Conservation (phyloP, 345 rosid genomes). For the Eucalyptus curtisii region DNA sequence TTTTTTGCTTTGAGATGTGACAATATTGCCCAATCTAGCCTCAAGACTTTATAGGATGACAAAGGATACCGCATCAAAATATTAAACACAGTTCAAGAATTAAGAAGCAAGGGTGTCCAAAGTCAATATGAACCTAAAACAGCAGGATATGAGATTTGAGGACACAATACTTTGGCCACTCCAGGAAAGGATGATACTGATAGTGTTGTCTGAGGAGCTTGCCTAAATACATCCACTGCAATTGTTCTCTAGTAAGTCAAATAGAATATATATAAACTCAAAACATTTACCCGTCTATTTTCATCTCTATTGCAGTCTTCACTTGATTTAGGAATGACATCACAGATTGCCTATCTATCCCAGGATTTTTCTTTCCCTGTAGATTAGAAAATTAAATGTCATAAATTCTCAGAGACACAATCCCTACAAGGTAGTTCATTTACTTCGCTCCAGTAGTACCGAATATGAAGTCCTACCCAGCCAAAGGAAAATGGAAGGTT, state of each 20-base stretch:
- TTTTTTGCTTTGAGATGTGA: background rate
- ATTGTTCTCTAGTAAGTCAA: background rate
- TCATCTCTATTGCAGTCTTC: slow-evolving; percentile 46
- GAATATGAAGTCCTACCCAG: slow-evolving; percentile 29
- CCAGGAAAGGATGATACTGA: background rate
- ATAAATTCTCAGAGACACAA: background rate
- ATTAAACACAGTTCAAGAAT: background rate
- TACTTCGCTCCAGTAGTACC: background rate
- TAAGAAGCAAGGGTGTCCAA: background rate
- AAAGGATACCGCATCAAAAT: background rate
- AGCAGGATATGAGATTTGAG: background rate
- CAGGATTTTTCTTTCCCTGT: slow-evolving; percentile 78
- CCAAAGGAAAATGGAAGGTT: slow-evolving; percentile 77
- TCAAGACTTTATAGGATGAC: background rate
- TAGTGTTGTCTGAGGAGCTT: background rate
- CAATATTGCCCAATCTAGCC: background rate
- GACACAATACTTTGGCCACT: background rate
- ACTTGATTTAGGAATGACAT: slow-evolving; percentile 42
- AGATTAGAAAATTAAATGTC: background rate
- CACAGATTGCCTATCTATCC: slow-evolving; percentile 32
- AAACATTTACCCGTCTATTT: slow-evolving; percentile 45
- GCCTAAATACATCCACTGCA: background rate
- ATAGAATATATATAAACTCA: background rate
- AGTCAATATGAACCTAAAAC: background rate
- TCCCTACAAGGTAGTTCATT: background rate